These are phyloP conservation scores for Boletus sp. DNA, from an alignment of 1,284 basidiomycete genomes.

Conservation along the genomic window DNA sequence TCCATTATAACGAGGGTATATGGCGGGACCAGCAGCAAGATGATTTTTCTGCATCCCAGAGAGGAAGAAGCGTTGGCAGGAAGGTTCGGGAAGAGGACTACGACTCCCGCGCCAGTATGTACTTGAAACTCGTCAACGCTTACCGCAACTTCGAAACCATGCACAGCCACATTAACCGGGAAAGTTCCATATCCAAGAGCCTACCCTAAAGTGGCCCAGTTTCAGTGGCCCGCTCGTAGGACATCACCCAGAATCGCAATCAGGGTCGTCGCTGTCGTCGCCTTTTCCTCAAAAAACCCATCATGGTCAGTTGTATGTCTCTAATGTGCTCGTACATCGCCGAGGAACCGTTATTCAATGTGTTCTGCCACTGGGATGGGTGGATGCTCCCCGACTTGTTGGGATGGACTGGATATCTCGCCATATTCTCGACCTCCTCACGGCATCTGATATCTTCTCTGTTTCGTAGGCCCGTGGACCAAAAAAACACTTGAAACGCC, in stretches of 20 bases:
- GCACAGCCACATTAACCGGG: constrained; percentile 10
- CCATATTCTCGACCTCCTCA: not conserved
- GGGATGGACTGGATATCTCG: constrained; percentile 24
- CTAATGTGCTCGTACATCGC: not conserved
- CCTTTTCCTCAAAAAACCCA: constrained; percentile 30
- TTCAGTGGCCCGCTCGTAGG: not conserved
- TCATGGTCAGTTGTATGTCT: constrained; percentile 30
- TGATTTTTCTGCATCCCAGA: constrained; percentile 26
- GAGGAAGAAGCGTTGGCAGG: constrained; percentile 1
- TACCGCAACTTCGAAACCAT: too few relatives aligned
- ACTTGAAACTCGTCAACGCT: too few relatives aligned
- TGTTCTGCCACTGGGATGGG: constrained; percentile 9
- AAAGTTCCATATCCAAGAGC: not conserved
- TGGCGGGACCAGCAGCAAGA: constrained; percentile 3
- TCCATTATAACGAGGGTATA: constrained; percentile 20
- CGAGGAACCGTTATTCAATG: not conserved
- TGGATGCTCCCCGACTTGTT: constrained; percentile 24
- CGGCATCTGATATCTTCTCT: constrained; percentile 19
- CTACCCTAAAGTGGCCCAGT: constrained; percentile 25
- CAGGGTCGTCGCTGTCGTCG: constrained; percentile 22
- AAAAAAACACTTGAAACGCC: constrained; percentile 99
- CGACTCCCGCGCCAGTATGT: not conserved
- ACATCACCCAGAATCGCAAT: constrained; percentile 16
- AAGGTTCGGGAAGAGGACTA: not conserved
- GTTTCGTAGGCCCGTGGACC: constrained; percentile 86